These are phyloP conservation scores for Sordariomycetes sp. DNA, from an alignment of 2,329 filamentous ascomycete genomes.

Conservation along the genomic window DNA sequence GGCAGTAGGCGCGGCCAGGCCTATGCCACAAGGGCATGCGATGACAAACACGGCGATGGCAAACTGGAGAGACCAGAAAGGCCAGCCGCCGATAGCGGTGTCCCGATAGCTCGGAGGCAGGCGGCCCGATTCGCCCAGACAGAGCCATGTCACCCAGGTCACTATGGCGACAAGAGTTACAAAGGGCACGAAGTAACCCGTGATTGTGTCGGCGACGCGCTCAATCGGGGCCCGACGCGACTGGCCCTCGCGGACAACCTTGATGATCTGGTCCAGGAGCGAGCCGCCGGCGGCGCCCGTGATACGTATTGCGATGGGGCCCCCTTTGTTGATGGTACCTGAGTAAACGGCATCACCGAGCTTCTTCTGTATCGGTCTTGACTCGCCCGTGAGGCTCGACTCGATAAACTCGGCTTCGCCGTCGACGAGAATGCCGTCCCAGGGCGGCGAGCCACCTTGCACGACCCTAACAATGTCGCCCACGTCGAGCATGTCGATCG, in stretches of 20 bases:
- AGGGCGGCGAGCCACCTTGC: conserved; percentile 75
- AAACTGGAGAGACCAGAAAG: conserved; percentile 69
- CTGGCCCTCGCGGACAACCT: conserved; percentile 69
- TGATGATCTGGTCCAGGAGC: conserved; percentile 73
- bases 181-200: conserved; percentile 67
- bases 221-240: conserved; percentile 68
- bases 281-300: conserved; percentile 58
- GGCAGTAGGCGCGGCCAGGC: conserved; percentile 76
- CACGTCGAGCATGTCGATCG: conserved; percentile 64
- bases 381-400: conserved; percentile 79
- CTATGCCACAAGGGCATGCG: conserved; percentile 76
- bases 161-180: conserved; percentile 59
- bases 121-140: conserved; percentile 47
- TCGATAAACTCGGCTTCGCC: conserved; percentile 72
- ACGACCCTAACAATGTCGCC: conserved; percentile 68
- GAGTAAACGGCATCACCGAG: conserved; percentile 58
- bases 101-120: conserved; percentile 40
- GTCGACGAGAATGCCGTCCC: conserved; percentile 61
- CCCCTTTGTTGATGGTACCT: conserved; percentile 65
- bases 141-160: conserved; percentile 66
- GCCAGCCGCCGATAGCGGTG: conserved; percentile 53
- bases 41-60: conserved; percentile 83
- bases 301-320: conserved; percentile 52
- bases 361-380: conserved; percentile 54
- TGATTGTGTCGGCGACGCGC: conserved; percentile 62